Percentiles rank a stretch among this genome's conserved stretches.
Evolutionary conservation across 768 basidiomycete species (phyloP).

Genomic region (Mycena alexandri): DNA sequence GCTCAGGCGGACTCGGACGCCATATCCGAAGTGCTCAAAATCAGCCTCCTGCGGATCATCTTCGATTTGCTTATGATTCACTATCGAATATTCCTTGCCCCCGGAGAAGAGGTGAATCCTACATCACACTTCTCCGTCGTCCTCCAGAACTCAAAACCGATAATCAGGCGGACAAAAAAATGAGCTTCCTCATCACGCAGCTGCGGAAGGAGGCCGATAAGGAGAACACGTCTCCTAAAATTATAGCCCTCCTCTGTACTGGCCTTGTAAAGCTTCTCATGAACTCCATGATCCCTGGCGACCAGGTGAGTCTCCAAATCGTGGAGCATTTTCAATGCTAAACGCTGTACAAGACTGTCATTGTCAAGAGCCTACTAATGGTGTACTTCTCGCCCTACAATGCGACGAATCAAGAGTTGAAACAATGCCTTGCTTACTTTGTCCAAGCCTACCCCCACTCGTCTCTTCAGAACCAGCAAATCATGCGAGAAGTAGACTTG

Average conservation of each 20-base stretch:
- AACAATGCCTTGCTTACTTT: conserved; percentile 90
- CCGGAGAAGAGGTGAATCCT: conserved; percentile 42
- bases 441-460: conserved; percentile 90
- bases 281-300: conserved; percentile 79
- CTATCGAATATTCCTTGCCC: conserved; percentile 67
- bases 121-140: conserved; percentile 1
- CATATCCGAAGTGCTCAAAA: conserved; percentile 72
- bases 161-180: conserved; percentile 50
- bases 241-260: conserved; percentile 79
- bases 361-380: conserved; percentile 52
- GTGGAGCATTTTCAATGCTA: conserved; percentile 54
- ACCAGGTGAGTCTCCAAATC: conserved; percentile 62
- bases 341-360: conserved; percentile 56
- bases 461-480: conserved; percentile 76
- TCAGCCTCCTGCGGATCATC: conserved; percentile 80
- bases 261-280: conserved; percentile 91
- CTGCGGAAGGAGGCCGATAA: conserved; percentile 65
- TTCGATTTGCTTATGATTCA: conserved; percentile 93
- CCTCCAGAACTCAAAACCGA: background rate
- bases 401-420: conserved; percentile 81
- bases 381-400: conserved; percentile 88
- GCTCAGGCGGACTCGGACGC: conserved; percentile 42
- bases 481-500: conserved; percentile 72
- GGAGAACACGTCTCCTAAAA: conserved; percentile 48
- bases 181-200: conserved; percentile 67